Conservation (phyloP, 768 basidiomycete genomes). For the Suillus discolor region DNA sequence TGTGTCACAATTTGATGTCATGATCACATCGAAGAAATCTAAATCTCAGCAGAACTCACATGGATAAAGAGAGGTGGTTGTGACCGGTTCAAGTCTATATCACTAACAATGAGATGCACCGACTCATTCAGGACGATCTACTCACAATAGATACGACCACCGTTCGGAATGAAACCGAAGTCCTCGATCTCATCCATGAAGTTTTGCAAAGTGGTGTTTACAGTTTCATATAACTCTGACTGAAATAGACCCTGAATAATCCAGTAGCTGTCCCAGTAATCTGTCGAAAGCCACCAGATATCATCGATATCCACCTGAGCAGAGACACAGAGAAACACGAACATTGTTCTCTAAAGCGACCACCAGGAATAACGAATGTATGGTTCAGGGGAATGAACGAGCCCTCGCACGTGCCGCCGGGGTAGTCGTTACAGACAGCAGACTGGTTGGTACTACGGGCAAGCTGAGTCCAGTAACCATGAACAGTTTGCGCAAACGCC, state of each 20-base stretch:
- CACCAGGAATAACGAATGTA: constrained; percentile 89
- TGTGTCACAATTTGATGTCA: constrained; percentile 28
- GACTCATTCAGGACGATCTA: background rate
- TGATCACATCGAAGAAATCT: background rate
- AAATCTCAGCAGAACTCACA: constrained; percentile 38
- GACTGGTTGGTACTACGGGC: constrained; percentile 75
- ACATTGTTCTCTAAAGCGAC: constrained; percentile 85
- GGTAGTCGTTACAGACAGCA: constrained; percentile 56
- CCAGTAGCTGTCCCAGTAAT: constrained; percentile 80
- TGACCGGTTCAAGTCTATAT: constrained; percentile 80
- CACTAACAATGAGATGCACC: constrained; percentile 2
- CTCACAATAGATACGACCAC: constrained; percentile 87
- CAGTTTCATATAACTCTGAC: constrained; percentile 73
- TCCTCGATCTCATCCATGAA: constrained; percentile 91
- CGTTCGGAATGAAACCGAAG: constrained; percentile 94
- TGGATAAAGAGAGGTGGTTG: constrained; percentile 90
- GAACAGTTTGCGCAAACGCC: constrained; percentile 78
- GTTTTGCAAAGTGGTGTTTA: constrained; percentile 81
- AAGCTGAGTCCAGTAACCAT: constrained; percentile 83
- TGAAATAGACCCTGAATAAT: constrained; percentile 85
- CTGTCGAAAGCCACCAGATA: constrained; percentile 27
- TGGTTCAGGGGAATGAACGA: constrained; percentile 88
- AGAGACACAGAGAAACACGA: constrained; percentile 34
- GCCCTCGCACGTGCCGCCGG: constrained; percentile 68
- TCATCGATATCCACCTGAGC: background rate